These are phyloP conservation scores for Aureobasidium sp. DNA, from an alignment of 2,329 filamentous ascomycete species.

Conservation along the genomic window DNA sequence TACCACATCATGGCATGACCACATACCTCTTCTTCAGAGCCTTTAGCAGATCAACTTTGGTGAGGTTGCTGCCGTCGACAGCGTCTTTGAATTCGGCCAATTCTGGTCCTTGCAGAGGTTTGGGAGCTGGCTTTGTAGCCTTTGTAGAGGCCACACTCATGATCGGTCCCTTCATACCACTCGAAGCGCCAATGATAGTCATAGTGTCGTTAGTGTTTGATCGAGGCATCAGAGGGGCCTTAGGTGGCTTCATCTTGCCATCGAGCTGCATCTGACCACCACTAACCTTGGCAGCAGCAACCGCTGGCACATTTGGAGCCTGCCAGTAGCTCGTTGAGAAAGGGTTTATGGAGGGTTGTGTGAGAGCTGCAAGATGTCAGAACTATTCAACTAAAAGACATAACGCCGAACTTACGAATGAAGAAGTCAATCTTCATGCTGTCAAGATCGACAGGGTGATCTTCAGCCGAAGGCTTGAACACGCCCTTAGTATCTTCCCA, in stretches of 20 bases:
- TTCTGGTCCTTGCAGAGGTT: constrained; percentile 51
- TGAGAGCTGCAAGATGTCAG: constrained; percentile 29
- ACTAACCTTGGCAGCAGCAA: constrained; percentile 12
- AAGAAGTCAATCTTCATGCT: constrained; percentile 41
- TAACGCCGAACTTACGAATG: constrained; percentile 48
- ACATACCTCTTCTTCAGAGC: constrained; percentile 61
- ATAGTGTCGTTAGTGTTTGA: constrained; percentile 25
- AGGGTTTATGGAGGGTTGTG: constrained; percentile 64
- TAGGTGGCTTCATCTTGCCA: constrained; percentile 33
- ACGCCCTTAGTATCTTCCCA: constrained; percentile 57
- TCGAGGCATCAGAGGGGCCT: constrained; percentile 36
- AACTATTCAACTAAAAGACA: background rate
- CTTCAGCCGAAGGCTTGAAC: background rate
- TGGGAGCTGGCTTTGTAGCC: constrained; percentile 32
- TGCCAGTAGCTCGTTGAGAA: constrained; percentile 78
- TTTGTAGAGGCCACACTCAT: constrained; percentile 26
- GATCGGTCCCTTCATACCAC: constrained; percentile 29
- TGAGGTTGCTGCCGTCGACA: constrained; percentile 63
- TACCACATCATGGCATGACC: background rate
- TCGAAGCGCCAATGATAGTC: constrained; percentile 24
- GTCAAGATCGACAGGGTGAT: constrained; percentile 25
- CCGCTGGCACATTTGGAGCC: constrained; percentile 16
- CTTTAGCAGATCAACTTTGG: constrained; percentile 68
- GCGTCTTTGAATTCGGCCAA: constrained; percentile 61
- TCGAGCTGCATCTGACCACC: constrained; percentile 11